These are phyloP conservation scores for Pseudogymnoascus sp. DNA, from an alignment of 2,329 filamentous ascomycete species.

Conservation along the genomic window DNA sequence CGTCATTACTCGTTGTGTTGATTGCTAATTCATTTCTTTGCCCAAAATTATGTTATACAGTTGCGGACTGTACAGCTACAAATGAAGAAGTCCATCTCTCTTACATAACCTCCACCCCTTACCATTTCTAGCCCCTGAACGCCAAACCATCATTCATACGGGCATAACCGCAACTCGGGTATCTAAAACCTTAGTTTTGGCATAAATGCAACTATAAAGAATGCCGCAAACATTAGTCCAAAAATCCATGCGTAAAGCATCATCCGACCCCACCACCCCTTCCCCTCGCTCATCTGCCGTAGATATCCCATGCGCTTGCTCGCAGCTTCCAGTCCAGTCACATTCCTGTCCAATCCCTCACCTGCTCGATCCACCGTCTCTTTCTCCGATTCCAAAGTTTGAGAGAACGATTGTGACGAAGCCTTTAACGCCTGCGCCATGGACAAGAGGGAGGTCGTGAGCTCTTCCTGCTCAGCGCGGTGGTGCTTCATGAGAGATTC, in stretches of 20 bases:
- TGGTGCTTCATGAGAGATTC: conserved; percentile 71
- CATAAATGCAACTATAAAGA: conserved; percentile 74
- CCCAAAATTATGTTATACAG: not conserved
- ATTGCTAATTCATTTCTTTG: not conserved
- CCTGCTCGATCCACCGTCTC: conserved; percentile 62
- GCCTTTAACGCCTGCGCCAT: conserved; percentile 72
- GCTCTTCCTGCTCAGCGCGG: conserved; percentile 70
- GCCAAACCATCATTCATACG: conserved; percentile 1
- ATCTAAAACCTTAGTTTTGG: conserved; percentile 79
- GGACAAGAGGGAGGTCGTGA: conserved; percentile 71
- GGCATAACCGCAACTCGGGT: not conserved
- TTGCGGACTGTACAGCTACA: not conserved
- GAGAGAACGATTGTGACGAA: conserved; percentile 62
- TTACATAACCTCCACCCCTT: conserved; percentile 9
- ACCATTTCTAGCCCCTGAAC: conserved; percentile 4
- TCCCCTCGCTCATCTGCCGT: conserved; percentile 73
- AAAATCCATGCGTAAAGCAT: conserved; percentile 79
- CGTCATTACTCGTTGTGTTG: not conserved
- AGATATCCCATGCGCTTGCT: conserved; percentile 69
- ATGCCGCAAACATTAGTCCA: conserved; percentile 66
- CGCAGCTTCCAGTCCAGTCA: conserved; percentile 66
- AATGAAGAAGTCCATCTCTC: not conserved
- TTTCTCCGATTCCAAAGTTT: conserved; percentile 62
- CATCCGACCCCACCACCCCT: conserved; percentile 77
- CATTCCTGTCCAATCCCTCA: conserved; percentile 68